These are phyloP conservation scores for Saccharum officinarum DNA, from an alignment of 176 grass and related monocot species.

Conservation along the genomic window DNA sequence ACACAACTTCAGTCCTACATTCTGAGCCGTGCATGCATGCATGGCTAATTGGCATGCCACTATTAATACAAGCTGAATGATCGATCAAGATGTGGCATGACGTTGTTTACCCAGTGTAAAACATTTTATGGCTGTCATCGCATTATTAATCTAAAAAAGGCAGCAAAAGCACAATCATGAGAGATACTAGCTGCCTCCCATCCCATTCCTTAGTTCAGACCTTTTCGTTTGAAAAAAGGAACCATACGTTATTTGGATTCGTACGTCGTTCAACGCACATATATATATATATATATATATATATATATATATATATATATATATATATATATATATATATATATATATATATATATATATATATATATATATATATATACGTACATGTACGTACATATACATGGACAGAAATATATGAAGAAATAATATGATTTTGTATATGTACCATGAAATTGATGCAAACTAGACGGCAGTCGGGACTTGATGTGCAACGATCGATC, in stretches of 20 bases:
- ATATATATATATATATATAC: too few relatives aligned
- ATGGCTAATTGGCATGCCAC: constrained; percentile 9
- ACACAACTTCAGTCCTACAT: background rate
- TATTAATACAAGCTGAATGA: background rate
- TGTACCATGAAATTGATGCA: background rate
- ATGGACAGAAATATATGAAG: background rate
- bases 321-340: too few relatives aligned
- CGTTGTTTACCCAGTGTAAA: constrained; percentile 24
- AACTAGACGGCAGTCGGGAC: background rate
- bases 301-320: too few relatives aligned
- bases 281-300: background rate
- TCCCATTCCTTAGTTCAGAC: background rate
- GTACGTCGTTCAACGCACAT: background rate
- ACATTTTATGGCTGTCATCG: constrained; percentile 31
- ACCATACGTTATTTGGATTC: background rate
- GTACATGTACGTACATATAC: background rate
- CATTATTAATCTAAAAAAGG: constrained; percentile 33
- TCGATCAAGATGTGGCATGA: constrained; percentile 1
- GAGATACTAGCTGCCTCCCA: background rate
- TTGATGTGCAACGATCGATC: background rate
- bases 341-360: too few relatives aligned
- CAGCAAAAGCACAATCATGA: constrained; percentile 30
- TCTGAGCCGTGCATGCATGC: constrained; percentile 19
- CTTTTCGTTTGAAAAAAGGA: constrained; percentile 16
- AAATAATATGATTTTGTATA: background rate